Conservation (phyloP, 371 early-diverging fungal genomes). For the Mucor sp. region DNA sequence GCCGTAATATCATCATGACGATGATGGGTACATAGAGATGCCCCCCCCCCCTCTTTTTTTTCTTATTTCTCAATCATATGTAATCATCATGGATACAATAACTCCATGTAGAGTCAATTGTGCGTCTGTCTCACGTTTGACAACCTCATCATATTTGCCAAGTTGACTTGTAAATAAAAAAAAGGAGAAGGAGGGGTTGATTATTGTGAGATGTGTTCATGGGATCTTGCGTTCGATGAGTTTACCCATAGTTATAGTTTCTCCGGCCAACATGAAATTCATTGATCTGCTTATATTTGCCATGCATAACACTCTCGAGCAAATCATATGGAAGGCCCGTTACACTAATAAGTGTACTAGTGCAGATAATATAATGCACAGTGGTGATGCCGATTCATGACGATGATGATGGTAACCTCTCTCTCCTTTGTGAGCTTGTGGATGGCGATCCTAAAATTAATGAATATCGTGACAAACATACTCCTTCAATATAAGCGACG, state of each 20-base stretch:
- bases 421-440: neutral
- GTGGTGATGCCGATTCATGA: neutral
- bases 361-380: neutral
- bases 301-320: neutral
- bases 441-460: neutral
- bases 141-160: neutral
- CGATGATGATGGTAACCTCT: neutral
- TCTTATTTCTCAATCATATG: neutral
- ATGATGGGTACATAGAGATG: neutral
- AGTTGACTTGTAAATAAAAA: neutral
- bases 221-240: neutral
- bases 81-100: neutral
- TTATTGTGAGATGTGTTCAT: neutral
- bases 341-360: neutral
- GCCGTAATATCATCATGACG: neutral
- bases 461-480: neutral
- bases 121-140: conserved; percentile 1
- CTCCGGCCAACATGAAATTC: neutral
- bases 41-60: neutral
- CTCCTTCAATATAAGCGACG: neutral
- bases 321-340: neutral
- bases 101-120: neutral
- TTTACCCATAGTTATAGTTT: neutral
- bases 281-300: neutral
- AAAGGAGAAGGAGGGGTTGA: neutral